phyloP scores from a whole-genome alignment of 2,329 filamentous ascomycete species.

The Alternaria panax region DNA sequence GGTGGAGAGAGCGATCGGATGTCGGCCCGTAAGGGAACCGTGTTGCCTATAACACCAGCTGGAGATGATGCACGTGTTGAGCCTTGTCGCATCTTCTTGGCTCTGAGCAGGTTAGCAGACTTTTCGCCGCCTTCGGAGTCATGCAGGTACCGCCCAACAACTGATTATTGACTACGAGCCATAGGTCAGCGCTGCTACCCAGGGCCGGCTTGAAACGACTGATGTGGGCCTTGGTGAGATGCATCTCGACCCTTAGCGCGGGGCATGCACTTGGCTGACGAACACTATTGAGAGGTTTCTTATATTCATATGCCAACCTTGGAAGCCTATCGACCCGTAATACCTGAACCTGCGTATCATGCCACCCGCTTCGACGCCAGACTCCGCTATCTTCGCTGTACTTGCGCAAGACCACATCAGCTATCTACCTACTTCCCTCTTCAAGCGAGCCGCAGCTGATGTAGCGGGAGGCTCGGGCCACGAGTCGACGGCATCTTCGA shows the following conservation, averaged over 20 bases:
- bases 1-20: conserved; percentile 25
- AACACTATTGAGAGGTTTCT: not conserved
- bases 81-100: conserved; percentile 21
- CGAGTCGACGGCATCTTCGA: conserved; percentile 83
- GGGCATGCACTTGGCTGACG: conserved; percentile 5
- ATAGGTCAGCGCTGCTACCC: conserved; percentile 1
- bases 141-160: conserved; percentile 32
- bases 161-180: conserved; percentile 7
- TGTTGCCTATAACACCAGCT: conserved; percentile 13
- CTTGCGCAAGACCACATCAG: not conserved
- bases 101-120: conserved; percentile 15
- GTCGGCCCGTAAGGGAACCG: conserved; percentile 27
- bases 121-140: conserved; percentile 29
- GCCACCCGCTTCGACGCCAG: conserved; percentile 5
- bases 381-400: not conserved
- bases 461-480: conserved; percentile 73
- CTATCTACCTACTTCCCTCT: conserved; percentile 65
- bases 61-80: conserved; percentile 24
- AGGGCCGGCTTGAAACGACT: conserved; percentile 9
- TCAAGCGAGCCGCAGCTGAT: conserved; percentile 67
- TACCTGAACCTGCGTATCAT: not conserved
- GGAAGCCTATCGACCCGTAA: conserved; percentile 4
- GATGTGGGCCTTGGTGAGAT: conserved; percentile 9
- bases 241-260: conserved; percentile 5
- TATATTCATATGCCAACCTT: conserved; percentile 3